Conservation (phyloP, 2,329 filamentous ascomycete genomes). For the Colletotrichum sp. region DNA sequence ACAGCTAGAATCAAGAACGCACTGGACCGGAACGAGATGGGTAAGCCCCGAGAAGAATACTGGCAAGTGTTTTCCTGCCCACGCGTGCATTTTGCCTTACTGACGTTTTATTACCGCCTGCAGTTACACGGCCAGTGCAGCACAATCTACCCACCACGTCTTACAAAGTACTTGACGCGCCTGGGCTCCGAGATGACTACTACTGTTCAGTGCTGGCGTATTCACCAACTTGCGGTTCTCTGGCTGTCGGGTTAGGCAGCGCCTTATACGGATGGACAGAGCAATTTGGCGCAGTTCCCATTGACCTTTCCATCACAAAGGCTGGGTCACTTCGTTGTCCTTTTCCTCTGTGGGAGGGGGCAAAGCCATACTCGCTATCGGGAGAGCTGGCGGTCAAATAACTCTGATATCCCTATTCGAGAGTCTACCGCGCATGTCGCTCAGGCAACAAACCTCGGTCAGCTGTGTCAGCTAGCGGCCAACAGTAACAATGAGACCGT, state of each 20-base stretch:
- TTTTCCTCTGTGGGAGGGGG: slow-evolving; percentile 83
- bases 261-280: slow-evolving; percentile 92
- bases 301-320: slow-evolving; percentile 41
- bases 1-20: slow-evolving; percentile 31
- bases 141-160: slow-evolving; percentile 68
- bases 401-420: slow-evolving; percentile 79
- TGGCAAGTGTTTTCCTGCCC: background rate
- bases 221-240: slow-evolving; percentile 72
- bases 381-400: slow-evolving; percentile 77
- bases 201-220: slow-evolving; percentile 94
- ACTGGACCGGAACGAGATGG: slow-evolving; percentile 50
- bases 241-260: slow-evolving; percentile 83
- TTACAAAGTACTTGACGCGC: slow-evolving; percentile 88
- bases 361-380: slow-evolving; percentile 84
- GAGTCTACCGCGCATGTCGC: slow-evolving; percentile 73
- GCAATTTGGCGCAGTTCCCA: slow-evolving; percentile 64
- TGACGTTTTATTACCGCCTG: background rate
- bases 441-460: slow-evolving; percentile 73
- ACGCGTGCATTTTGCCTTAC: background rate
- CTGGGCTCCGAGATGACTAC: slow-evolving; percentile 89
- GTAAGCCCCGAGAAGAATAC: slow-evolving; percentile 17
- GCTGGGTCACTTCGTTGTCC: slow-evolving; percentile 81
- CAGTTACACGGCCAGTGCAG: background rate
- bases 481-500: slow-evolving; percentile 56
- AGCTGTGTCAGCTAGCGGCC: slow-evolving; percentile 86